phyloP scores from a whole-genome alignment of 1,139 yeast genomes.

The Saccharomycopsis hybrid region DNA sequence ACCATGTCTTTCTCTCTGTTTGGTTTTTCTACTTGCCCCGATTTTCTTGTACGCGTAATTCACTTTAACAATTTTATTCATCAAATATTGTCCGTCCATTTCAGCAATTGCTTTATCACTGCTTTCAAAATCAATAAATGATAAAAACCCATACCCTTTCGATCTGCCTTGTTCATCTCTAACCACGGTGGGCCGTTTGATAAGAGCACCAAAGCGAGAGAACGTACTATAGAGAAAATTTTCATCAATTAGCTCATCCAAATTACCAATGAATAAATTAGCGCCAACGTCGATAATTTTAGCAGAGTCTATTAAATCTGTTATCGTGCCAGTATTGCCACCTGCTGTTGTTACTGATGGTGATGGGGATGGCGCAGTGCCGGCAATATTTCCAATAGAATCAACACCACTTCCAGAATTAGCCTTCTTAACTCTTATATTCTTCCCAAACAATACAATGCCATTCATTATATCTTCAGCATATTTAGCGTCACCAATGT shows the following conservation, averaged over 20 bases:
- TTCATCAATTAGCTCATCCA: constrained; percentile 66
- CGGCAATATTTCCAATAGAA: constrained; percentile 20
- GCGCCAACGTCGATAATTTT: constrained; percentile 59
- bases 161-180: constrained; percentile 49
- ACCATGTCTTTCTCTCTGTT: constrained; percentile 63
- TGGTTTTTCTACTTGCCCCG: constrained; percentile 24
- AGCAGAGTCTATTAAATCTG: constrained; percentile 11
- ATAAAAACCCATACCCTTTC: constrained; percentile 51
- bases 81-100: constrained; percentile 62
- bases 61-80: constrained; percentile 57
- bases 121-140: constrained; percentile 55
- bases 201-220: constrained; percentile 60
- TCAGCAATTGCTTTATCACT: constrained; percentile 69
- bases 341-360: too few relatives aligned
- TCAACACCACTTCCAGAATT: constrained; percentile 19
- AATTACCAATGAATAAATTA: constrained; percentile 62
- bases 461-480: constrained; percentile 58
- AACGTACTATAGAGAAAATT: constrained; percentile 54
- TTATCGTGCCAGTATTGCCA: not conserved
- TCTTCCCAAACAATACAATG: constrained; percentile 56
- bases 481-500: constrained; percentile 62
- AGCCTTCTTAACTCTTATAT: constrained; percentile 45
- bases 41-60: constrained; percentile 69
- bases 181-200: constrained; percentile 45
- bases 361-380: constrained; percentile 21